These are phyloP conservation scores for Camelina neglecta DNA, from an alignment of 345 rosid species.

Conservation along the genomic window DNA sequence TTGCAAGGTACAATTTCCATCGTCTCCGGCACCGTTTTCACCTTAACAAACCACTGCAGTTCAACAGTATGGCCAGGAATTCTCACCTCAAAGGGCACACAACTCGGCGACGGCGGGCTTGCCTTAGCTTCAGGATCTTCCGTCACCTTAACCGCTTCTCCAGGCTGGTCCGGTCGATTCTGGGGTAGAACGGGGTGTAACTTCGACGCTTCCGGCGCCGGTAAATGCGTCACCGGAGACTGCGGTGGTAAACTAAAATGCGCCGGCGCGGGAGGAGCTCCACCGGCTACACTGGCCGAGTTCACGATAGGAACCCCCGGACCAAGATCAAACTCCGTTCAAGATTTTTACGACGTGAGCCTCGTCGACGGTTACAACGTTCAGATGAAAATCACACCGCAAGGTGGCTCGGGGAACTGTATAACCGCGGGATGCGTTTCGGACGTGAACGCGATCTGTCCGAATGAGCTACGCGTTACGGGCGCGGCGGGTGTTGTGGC, in stretches of 20 bases:
- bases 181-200: slow-evolving; percentile 84
- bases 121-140: slow-evolving; percentile 53
- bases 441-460: slow-evolving; percentile 73
- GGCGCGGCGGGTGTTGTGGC: slow-evolving; percentile 55
- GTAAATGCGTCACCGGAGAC: slow-evolving; percentile 75
- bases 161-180: slow-evolving; percentile 82
- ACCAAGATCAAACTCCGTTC: slow-evolving; percentile 26
- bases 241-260: slow-evolving; percentile 71
- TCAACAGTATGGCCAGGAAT: slow-evolving; percentile 81
- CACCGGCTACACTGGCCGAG: slow-evolving; percentile 73
- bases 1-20: slow-evolving; percentile 27
- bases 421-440: slow-evolving; percentile 67
- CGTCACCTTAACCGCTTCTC: slow-evolving; percentile 54
- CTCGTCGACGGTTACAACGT: slow-evolving; percentile 92
- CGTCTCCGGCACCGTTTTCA: slow-evolving; percentile 34
- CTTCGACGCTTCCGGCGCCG: slow-evolving; percentile 63
- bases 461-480: slow-evolving; percentile 60
- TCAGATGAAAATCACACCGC: slow-evolving; percentile 59
- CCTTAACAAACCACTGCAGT: slow-evolving; percentile 18
- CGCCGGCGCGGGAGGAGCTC: slow-evolving; percentile 61
- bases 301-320: slow-evolving; percentile 59
- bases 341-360: slow-evolving; percentile 87
- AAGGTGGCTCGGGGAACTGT: slow-evolving; percentile 71
- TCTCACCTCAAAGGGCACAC: slow-evolving; percentile 58
- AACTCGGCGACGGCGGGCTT: slow-evolving; percentile 69